phyloP scores from a whole-genome alignment of 306 rosid species.

The Dalbergia cochinchinensis region DNA sequence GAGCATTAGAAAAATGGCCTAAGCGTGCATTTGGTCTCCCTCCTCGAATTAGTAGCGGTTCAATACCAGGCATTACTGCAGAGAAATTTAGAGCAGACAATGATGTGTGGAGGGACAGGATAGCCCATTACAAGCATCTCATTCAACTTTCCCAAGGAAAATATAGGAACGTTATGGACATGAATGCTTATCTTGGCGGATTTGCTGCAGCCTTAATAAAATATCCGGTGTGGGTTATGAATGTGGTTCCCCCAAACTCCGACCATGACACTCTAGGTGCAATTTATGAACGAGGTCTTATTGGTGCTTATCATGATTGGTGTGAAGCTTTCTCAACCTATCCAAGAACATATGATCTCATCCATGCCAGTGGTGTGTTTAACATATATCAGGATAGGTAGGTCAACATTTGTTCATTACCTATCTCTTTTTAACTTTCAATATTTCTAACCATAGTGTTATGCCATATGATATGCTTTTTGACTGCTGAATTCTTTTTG shows the following conservation, averaged over 20 bases:
- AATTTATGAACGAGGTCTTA: conserved; percentile 88
- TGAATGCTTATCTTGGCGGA: conserved; percentile 94
- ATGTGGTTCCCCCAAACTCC: conserved; percentile 78
- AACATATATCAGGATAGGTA: conserved; percentile 93
- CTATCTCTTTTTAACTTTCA: background rate
- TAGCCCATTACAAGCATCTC: conserved; percentile 67
- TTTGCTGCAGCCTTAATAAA: conserved; percentile 74
- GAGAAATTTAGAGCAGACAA: conserved; percentile 73
- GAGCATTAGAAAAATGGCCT: conserved; percentile 90
- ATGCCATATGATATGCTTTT: background rate
- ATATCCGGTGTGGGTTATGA: conserved; percentile 94
- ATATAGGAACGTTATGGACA: conserved; percentile 85
- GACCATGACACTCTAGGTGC: conserved; percentile 78
- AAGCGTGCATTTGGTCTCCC: conserved; percentile 79
- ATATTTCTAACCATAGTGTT: conserved; percentile 6
- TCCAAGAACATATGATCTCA: conserved; percentile 95
- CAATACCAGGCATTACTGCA: conserved; percentile 60
- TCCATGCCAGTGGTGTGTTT: conserved; percentile 81
- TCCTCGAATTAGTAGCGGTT: conserved; percentile 79
- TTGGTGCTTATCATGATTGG: conserved; percentile 95
- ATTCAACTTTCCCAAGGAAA: conserved; percentile 69
- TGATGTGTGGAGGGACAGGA: conserved; percentile 74
- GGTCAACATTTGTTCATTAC: conserved; percentile 45
- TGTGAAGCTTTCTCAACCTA: conserved; percentile 95
- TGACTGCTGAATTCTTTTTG: conserved; percentile 33